Percentiles rank a stretch among this genome's conserved stretches.
These are phyloP conservation scores for Blastobotrys elegans DNA, from an alignment of 1,139 yeast species.

Conservation along the genomic window DNA sequence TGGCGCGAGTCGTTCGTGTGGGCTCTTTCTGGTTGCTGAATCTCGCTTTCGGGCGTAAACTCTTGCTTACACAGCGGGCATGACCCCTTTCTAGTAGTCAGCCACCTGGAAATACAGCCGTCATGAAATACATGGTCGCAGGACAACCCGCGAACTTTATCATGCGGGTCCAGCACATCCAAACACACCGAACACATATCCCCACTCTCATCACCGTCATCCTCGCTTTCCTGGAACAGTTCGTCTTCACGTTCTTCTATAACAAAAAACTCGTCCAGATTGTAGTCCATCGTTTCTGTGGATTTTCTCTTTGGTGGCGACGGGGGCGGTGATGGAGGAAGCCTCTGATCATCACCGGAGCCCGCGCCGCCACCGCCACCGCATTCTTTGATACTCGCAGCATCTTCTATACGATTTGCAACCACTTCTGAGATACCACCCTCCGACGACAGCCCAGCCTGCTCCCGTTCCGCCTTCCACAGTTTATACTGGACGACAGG, in stretches of 20 bases:
- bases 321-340: neutral
- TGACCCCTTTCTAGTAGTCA: conserved; percentile 66
- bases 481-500: conserved; percentile 55
- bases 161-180: conserved; percentile 59
- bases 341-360: neutral
- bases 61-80: conserved; percentile 73
- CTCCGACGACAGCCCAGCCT: conserved; percentile 21
- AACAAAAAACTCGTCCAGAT: neutral
- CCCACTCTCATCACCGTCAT: conserved; percentile 1
- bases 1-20: neutral
- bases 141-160: conserved; percentile 62
- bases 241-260: neutral
- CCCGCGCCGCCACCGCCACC: neutral
- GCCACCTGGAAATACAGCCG: conserved; percentile 77
- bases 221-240: neutral
- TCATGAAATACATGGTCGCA: conserved; percentile 85
- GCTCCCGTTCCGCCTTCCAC: conserved; percentile 25
- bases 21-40: neutral
- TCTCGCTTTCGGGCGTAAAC: conserved; percentile 12
- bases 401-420: conserved; percentile 6
- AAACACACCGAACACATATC: conserved; percentile 68
- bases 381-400: neutral
- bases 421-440: conserved; percentile 26
- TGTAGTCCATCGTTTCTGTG: neutral
- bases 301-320: neutral